Percentiles rank a stretch among this genome's conserved stretches.
phyloP scores from a whole-genome alignment of 805 yeast species.

The Schizosaccharomyces octosporus region DNA sequence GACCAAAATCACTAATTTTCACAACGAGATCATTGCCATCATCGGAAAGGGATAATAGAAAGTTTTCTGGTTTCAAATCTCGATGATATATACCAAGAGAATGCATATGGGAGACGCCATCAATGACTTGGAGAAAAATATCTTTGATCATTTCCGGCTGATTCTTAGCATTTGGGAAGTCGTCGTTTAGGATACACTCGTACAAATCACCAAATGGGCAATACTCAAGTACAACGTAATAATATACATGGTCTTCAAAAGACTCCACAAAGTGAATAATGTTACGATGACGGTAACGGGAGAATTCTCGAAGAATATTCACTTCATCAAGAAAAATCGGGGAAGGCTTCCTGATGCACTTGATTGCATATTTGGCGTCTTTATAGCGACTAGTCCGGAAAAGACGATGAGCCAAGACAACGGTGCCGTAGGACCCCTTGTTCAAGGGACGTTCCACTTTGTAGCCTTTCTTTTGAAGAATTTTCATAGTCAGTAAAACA shows the following conservation, averaged over 20 bases:
- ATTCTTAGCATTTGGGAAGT: slow-evolving; percentile 65
- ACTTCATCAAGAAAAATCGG: neutral
- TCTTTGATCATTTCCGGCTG: slow-evolving; percentile 29
- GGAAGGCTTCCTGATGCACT: slow-evolving; percentile 32
- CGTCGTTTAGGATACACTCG: slow-evolving; percentile 58
- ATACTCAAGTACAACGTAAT: slow-evolving; percentile 66
- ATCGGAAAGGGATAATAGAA: slow-evolving; percentile 31
- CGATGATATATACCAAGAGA: slow-evolving; percentile 68
- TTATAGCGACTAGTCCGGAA: neutral
- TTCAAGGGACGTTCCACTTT: slow-evolving; percentile 21
- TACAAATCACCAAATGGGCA: slow-evolving; percentile 69
- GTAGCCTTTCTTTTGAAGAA: neutral
- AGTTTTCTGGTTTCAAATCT: slow-evolving; percentile 87
- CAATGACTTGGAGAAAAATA: slow-evolving; percentile 51
- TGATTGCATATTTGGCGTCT: slow-evolving; percentile 49
- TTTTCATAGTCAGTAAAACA: neutral
- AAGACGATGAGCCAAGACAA: slow-evolving; percentile 23
- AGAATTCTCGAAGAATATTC: neutral
- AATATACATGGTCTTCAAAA: slow-evolving; percentile 25
- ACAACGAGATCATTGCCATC: slow-evolving; percentile 30
- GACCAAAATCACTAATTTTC: slow-evolving; percentile 69
- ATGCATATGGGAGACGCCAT: slow-evolving; percentile 66
- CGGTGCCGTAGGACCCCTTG: slow-evolving; percentile 85
- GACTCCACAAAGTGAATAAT: slow-evolving; percentile 54
- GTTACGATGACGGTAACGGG: slow-evolving; percentile 38